phyloP scores from a whole-genome alignment of 345 rosid genomes.

The Eucalyptus sp. region DNA sequence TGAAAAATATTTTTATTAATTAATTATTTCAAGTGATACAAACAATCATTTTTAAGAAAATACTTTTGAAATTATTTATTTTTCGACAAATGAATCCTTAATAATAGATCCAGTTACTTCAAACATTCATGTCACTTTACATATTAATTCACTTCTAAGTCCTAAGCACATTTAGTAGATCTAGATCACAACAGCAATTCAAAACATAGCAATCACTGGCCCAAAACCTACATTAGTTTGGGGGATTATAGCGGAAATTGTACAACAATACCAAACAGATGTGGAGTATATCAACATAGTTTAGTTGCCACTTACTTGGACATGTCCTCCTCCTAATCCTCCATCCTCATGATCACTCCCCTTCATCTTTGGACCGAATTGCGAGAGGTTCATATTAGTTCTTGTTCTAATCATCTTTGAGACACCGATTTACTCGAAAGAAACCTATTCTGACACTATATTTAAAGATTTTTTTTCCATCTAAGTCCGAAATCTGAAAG shows the following conservation, averaged over 20 bases:
- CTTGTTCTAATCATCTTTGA: neutral
- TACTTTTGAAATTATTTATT: neutral
- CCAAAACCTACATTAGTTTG: neutral
- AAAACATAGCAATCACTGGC: neutral
- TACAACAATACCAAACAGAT: neutral
- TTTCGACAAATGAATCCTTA: fast-evolving
- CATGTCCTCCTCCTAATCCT: neutral
- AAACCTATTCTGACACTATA: neutral
- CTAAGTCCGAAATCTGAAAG: neutral
- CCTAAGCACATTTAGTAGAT: neutral
- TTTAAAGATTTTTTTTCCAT: neutral
- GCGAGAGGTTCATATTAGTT: neutral
- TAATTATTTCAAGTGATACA: neutral
- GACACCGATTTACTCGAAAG: fast-evolving
- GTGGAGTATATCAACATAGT: neutral
- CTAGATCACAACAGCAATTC: neutral
- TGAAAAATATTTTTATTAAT: neutral
- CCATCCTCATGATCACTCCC: neutral
- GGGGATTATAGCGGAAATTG: neutral
- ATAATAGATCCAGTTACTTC: neutral
- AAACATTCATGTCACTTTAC: neutral
- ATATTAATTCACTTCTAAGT: neutral
- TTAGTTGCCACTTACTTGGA: neutral
- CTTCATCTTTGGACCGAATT: neutral
- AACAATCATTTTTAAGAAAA: neutral